A percentile compares a stretch with the other conserved stretches of the same genome.
Evolutionary conservation across 2,329 filamentous ascomycete genomes (phyloP).

Genomic region (Fusarium ramigenum): DNA sequence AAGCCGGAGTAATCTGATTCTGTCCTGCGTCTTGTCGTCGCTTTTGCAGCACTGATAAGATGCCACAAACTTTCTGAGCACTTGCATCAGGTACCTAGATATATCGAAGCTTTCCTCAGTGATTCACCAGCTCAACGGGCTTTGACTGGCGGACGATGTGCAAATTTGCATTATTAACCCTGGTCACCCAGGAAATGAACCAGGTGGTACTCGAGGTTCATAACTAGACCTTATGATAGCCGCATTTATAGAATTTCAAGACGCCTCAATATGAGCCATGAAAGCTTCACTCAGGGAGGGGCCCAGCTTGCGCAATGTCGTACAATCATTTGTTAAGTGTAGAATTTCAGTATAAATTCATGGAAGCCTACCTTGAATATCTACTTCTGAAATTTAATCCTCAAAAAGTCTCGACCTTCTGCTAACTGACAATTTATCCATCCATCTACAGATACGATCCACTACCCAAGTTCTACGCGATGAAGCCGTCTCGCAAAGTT

Average conservation of each 20-base stretch:
- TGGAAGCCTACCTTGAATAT: fast-evolving
- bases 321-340: background rate
- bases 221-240: too few species aligned
- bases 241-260: fast-evolving
- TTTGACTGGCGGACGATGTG: background rate
- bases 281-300: fast-evolving
- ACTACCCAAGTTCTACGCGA: fast-evolving
- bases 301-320: fast-evolving
- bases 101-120: background rate
- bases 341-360: background rate
- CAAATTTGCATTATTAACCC: too few species aligned
- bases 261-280: fast-evolving
- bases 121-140: background rate
- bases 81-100: background rate
- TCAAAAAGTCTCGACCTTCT: too few species aligned
- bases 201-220: too few species aligned
- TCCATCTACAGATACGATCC: fast-evolving
- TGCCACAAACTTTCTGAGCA: fast-evolving
- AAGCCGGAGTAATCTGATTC: background rate
- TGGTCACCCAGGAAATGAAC: background rate
- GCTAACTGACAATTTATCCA: background rate
- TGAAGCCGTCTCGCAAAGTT: background rate
- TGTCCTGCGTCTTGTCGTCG: background rate
- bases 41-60: background rate
- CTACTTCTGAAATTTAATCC: too few species aligned